Evolutionary conservation across 2,329 filamentous ascomycete species (phyloP).

Genomic region (Microdochium bolleyi): DNA sequence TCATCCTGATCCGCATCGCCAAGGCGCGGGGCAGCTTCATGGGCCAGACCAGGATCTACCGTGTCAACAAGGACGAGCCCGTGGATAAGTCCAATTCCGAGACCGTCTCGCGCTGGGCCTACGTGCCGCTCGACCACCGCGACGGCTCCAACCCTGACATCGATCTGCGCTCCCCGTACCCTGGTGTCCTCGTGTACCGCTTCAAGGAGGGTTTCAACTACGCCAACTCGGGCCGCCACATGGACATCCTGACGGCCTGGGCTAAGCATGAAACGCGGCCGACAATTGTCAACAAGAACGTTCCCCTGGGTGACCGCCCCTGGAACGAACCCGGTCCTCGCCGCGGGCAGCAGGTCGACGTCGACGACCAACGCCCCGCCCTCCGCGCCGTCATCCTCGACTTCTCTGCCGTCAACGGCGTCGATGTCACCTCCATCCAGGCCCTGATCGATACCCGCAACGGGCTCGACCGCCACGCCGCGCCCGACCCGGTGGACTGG

Average conservation of each 20-base stretch:
- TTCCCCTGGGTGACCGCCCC: constrained; percentile 36
- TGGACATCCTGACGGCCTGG: constrained; percentile 37
- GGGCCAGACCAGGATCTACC: constrained; percentile 66
- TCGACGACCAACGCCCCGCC: constrained; percentile 20
- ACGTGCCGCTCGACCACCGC: constrained; percentile 38
- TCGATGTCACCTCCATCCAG: constrained; percentile 49
- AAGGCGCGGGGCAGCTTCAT: constrained; percentile 74
- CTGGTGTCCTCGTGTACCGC: constrained; percentile 47
- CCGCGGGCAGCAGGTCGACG: constrained; percentile 8
- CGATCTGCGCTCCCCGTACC: constrained; percentile 35
- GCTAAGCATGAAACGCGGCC: constrained; percentile 37
- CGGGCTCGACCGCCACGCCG: constrained; percentile 42
- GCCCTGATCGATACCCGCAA: constrained; percentile 45
- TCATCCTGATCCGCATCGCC: constrained; percentile 71
- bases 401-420: constrained; percentile 44
- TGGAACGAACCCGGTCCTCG: constrained; percentile 30
- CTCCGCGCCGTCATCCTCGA: constrained; percentile 48
- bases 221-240: constrained; percentile 41
- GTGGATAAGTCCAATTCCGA: constrained; percentile 6
- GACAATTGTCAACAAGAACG: constrained; percentile 31
- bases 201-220: constrained; percentile 51
- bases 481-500: constrained; percentile 36
- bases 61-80: constrained; percentile 32
- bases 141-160: constrained; percentile 43
- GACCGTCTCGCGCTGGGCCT: constrained; percentile 25